Evolutionary conservation across 805 yeast genomes (phyloP).

Genomic region (Yamadazyma nakazawae): DNA sequence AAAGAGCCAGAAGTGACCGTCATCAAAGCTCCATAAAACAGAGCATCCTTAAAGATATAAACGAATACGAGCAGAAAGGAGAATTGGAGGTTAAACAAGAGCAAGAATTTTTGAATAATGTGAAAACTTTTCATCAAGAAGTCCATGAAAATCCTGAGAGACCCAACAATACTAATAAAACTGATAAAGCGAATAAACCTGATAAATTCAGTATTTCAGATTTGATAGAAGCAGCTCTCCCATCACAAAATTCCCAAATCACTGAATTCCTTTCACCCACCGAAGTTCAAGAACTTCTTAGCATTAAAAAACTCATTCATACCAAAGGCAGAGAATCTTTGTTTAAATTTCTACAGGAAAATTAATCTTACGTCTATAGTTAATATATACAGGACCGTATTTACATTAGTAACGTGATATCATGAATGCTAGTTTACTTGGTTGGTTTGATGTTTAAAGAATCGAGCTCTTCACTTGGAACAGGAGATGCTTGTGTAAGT

Average conservation of each 20-base stretch:
- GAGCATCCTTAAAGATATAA: constrained; percentile 17
- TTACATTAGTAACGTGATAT: neutral
- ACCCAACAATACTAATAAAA: no score
- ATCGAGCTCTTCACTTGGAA: constrained; percentile 47
- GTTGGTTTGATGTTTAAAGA: constrained; percentile 7
- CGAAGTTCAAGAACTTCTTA: constrained; percentile 50
- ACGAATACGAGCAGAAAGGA: constrained; percentile 23
- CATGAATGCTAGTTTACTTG: neutral
- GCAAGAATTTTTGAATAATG: constrained; percentile 11
- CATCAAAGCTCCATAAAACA: neutral
- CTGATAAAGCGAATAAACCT: no score
- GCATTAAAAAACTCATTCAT: constrained; percentile 59
- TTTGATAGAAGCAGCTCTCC: constrained; percentile 29
- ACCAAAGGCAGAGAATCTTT: constrained; percentile 68
- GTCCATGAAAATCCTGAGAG: neutral
- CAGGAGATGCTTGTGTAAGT: constrained; percentile 48
- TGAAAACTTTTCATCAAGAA: constrained; percentile 1
- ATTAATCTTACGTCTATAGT: constrained; percentile 1
- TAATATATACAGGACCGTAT: constrained; percentile 1
- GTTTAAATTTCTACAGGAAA: constrained; percentile 50
- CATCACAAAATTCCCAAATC: neutral
- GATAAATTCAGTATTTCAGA: constrained; percentile 41
- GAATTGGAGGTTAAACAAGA: constrained; percentile 5
- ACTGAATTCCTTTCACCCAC: neutral
- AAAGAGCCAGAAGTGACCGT: constrained; percentile 17